Evolutionary conservation across 495 filamentous ascomycete genomes (phyloP).

Genomic region (Apiosordaria backusii): DNA sequence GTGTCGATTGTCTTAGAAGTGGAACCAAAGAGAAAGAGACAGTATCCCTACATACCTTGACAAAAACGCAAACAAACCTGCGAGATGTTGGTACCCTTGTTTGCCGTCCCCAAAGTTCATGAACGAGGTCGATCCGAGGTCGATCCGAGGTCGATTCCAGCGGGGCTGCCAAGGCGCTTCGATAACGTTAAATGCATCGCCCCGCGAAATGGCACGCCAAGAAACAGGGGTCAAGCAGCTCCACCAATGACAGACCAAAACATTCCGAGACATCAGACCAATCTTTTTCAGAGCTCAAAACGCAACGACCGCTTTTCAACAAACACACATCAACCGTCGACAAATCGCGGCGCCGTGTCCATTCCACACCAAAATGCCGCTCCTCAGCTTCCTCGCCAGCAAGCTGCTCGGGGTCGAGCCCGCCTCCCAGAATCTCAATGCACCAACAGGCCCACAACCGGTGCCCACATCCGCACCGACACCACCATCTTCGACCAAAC

Average conservation of each 20-base stretch:
- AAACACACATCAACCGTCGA: neutral
- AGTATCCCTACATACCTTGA: neutral
- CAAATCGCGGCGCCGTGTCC: neutral
- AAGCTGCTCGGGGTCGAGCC: neutral
- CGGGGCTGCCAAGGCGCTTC: slow-evolving; percentile 3
- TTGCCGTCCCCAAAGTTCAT: neutral
- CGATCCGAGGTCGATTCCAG: neutral
- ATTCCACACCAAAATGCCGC: neutral
- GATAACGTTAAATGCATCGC: slow-evolving; percentile 12
- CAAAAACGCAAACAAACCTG: neutral
- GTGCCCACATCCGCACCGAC: neutral
- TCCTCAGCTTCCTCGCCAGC: neutral
- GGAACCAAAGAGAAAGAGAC: too few species aligned
- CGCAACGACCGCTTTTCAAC: neutral
- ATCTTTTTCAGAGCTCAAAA: slow-evolving; percentile 1
- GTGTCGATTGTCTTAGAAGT: neutral
- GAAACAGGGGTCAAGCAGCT: neutral
- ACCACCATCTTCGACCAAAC: neutral
- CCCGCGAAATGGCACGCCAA: neutral
- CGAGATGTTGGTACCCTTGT: neutral
- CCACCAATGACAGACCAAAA: neutral
- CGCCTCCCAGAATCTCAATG: neutral
- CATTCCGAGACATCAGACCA: neutral
- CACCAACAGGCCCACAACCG: neutral
- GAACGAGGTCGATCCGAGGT: neutral